Base-by-base conservation (phyloP, 1,284 basidiomycete genomes). In the Malassezia furfur region DNA sequence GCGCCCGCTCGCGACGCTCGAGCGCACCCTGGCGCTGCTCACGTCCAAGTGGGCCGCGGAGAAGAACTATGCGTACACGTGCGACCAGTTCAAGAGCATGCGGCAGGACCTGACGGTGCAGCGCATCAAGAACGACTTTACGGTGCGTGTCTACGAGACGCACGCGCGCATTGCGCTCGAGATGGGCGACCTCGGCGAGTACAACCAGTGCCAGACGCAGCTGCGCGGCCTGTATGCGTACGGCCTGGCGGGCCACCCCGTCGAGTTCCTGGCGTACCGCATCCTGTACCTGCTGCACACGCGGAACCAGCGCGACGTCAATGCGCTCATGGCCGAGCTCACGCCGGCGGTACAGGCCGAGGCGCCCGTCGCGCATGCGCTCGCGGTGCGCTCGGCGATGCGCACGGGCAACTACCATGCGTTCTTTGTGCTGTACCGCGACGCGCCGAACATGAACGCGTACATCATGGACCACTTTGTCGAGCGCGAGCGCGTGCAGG, bases 381-480 rank as follows among this genome's bases (percentile, higher is more conserved):
- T 98, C 58, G 79, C 81, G 51, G 90, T 96, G 54, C 88, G 91
- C 70, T 83, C 86, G 35, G 86, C 91, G 25, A 77, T 91, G 57
- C 84, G 90, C 43, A 87, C 87, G 74, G 89, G 88, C 71, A 98
- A 98, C 76, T 98, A 96, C 77, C 86, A 88, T 77, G 81, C 83
- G 45, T 83, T 99, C 66, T 98, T 96, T 78, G 81, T 83, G 61
- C 79, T 91, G 48, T 98, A 89, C 77, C 68, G 83, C 63, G 80
- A 81, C 57, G 88, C 90, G 41, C 91, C 91, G 39, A 93, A 93
- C 75, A 96, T 98, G 94, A 89, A 90, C 48, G 91, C 84, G 54
- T 96, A 96, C 76, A 90, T 99, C 72, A 94, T 98, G 88, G 93
- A 98, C 77, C 91, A 96, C 76, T 96, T 98, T 75, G 86, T 96